Base-by-base conservation (phyloP, 2,329 filamentous ascomycete genomes). In the Ascochyta lentis region DNA sequence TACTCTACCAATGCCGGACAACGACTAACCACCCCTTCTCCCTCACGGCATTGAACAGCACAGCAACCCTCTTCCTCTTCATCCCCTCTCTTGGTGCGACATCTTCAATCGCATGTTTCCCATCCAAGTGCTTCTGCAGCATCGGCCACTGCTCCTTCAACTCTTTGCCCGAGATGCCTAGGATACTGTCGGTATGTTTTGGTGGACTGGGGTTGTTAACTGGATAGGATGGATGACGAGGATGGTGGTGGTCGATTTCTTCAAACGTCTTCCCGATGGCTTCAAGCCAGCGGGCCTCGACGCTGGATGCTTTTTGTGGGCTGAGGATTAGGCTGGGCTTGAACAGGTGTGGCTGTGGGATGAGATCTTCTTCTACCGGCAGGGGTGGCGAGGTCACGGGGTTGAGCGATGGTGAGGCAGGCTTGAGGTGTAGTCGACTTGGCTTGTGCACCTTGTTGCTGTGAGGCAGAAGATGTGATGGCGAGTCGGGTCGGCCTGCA, bases 91-190 rank as follows among this genome's bases (percentile, higher is more conserved):
- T 84, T n/a, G 95, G 79, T 1, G 90, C 86, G 62, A 99, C 89
- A 65, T 93, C 88, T 78, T 99, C 95, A 56, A 98, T 81, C 2
- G 93, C 89, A 69, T 89, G 88, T 53, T 83, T 84, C 1, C 95
- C 95, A 73, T 98, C 93, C 66, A 98, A 91, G 75, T 97, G 95
- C 74, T 90, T 91, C 67, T 88, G 84, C 65, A 96, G 86, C 40
- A 83, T 80, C 2, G 86, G 84, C 89, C 92, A 96, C 43, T 85
- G 83, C 53, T 86, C 83, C 38, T 85, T 81, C 13, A 90, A 75
- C 16, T 68, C 66, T 27, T 63, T 64, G 6, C 66, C 66, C 1
- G 66, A 63, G 26, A 68, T 58, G 9, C 65, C 64, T 13, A 56
- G 54, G 7, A 50, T 52, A n/a, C 57, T 52, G 23, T 65, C 63